phyloP scores from a whole-genome alignment of 345 rosid species.

The Salix viminalis region DNA sequence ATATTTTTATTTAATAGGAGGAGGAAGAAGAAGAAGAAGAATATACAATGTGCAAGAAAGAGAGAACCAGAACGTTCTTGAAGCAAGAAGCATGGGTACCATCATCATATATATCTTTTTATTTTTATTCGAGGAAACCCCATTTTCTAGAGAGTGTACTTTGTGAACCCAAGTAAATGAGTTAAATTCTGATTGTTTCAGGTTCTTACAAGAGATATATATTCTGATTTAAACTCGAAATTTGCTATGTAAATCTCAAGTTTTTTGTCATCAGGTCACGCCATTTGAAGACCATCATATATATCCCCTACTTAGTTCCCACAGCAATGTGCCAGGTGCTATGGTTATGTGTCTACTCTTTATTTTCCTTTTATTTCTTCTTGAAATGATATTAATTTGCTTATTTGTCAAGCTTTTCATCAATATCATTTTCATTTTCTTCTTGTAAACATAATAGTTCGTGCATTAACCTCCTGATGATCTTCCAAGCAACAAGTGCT shows the following conservation, averaged over 20 bases:
- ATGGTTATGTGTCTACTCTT: background rate
- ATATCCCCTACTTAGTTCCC: background rate
- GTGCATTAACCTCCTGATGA: no score
- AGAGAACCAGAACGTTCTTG: background rate
- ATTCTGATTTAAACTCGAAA: accelerated
- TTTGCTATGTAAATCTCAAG: accelerated
- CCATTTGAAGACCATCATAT: no score
- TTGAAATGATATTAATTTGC: background rate
- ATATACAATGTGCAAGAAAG: background rate
- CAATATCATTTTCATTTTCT: background rate
- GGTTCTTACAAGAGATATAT: accelerated
- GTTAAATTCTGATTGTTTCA: no score
- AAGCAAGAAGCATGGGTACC: background rate
- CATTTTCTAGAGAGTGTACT: no score
- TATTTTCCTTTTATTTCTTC: background rate
- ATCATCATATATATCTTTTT: no score
- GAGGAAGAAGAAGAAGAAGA: background rate
- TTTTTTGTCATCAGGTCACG: no score
- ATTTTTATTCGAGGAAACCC: no score
- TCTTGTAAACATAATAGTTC: background rate
- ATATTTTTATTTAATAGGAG: background rate
- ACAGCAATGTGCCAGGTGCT: background rate
- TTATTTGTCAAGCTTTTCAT: background rate
- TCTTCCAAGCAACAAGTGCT: no score
- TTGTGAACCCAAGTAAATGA: no score